phyloP scores from a whole-genome alignment of 2,329 filamentous ascomycete genomes.

The Trichophyton verrucosum region DNA sequence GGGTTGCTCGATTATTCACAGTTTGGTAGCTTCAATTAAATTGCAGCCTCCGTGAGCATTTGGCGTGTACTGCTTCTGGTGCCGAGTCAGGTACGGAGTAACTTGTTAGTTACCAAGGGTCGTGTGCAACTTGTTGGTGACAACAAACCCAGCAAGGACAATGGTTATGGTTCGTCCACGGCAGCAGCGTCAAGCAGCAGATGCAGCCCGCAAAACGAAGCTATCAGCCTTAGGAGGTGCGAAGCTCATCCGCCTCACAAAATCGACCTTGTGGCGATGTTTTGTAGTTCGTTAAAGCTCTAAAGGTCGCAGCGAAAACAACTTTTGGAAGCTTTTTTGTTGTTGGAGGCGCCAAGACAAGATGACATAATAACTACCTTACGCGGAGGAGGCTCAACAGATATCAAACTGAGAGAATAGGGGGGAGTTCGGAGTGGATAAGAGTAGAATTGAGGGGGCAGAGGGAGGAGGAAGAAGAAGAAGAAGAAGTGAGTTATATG shows the following conservation, averaged over 20 bases:
- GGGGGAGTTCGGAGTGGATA: background rate
- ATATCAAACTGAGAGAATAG: background rate
- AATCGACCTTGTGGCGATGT: background rate
- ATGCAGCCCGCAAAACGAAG: background rate
- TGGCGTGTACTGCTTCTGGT: background rate
- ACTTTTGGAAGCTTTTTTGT: background rate
- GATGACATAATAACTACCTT: background rate
- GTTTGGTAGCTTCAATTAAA: background rate
- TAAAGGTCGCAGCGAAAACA: too few species aligned
- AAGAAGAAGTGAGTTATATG: background rate
- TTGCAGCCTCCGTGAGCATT: background rate
- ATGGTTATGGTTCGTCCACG: background rate
- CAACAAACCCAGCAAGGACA: background rate
- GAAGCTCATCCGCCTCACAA: background rate
- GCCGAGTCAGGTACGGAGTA: background rate
- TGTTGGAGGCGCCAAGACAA: background rate
- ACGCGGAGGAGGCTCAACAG: background rate
- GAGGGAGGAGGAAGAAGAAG: too few species aligned
- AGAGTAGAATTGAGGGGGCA: background rate
- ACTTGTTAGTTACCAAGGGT: background rate
- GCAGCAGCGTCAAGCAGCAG: background rate
- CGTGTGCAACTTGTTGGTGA: constrained; percentile 1
- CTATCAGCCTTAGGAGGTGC: background rate
- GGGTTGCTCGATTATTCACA: background rate
- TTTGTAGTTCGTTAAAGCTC: background rate